A percentile compares a stretch with the other conserved stretches of the same genome.
Evolutionary conservation across 1,139 yeast species (phyloP).

Genomic region (Hansenula sp.): DNA sequence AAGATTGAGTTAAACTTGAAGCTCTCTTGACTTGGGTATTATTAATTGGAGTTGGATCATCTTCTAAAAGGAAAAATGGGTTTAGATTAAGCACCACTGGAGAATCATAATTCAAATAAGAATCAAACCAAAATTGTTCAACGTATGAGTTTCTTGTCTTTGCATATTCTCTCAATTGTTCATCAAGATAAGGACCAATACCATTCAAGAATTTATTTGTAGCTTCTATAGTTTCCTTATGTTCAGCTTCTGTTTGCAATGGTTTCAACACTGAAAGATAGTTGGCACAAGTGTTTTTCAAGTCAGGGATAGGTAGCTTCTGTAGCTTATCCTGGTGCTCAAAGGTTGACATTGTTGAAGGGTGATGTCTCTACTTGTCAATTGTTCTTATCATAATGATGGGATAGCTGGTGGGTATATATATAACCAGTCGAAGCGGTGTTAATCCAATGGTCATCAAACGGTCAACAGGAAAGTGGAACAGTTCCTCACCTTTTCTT

Average conservation of each 20-base stretch:
- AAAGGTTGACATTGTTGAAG: constrained; percentile 16
- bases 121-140: constrained; percentile 92
- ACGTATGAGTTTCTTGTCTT: constrained; percentile 70
- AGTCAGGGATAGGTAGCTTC: constrained; percentile 69
- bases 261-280: constrained; percentile 71
- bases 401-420: background rate
- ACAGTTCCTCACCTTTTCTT: too few relatives aligned
- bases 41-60: constrained; percentile 82
- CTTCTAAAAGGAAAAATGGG: constrained; percentile 84
- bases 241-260: constrained; percentile 70
- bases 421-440: too few relatives aligned
- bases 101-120: constrained; percentile 80
- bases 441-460: background rate
- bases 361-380: too few relatives aligned
- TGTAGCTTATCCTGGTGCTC: constrained; percentile 18
- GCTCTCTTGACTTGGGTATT: constrained; percentile 77
- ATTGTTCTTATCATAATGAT: too few relatives aligned
- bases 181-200: constrained; percentile 60
- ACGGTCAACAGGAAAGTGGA: background rate
- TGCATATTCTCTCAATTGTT: constrained; percentile 60
- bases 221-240: constrained; percentile 54
- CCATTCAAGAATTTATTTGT: constrained; percentile 54
- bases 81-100: constrained; percentile 86
- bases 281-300: constrained; percentile 57
- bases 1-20: constrained; percentile 72